Conservation (phyloP, 2,329 filamentous ascomycete species). For the Xylaria sp. region DNA sequence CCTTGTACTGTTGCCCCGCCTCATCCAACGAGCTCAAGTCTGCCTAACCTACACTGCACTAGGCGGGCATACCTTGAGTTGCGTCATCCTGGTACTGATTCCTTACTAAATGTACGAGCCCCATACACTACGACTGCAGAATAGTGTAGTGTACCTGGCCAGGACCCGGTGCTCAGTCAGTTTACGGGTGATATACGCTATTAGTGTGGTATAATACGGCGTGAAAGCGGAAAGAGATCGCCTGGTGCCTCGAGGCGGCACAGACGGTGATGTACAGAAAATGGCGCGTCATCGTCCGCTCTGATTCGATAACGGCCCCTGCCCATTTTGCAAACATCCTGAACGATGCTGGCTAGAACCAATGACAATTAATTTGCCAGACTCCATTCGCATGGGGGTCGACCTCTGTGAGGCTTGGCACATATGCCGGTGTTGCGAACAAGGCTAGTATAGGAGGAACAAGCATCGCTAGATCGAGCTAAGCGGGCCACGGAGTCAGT, state of each 20-base stretch:
- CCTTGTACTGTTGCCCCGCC: conserved; percentile 25
- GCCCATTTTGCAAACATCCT: conserved; percentile 26
- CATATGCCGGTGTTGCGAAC: conserved; percentile 35
- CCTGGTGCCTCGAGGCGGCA: conserved; percentile 43
- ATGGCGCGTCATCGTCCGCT: conserved; percentile 47
- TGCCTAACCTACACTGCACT: conserved; percentile 16
- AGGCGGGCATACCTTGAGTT: conserved; percentile 15
- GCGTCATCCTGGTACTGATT: conserved; percentile 26
- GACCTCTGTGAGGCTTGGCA: conserved; percentile 35
- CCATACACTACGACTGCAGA: not conserved
- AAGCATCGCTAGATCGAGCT: conserved; percentile 53
- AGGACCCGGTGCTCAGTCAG: conserved; percentile 6
- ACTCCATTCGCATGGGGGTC: conserved; percentile 35
- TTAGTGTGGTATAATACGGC: conserved; percentile 17
- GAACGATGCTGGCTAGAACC: conserved; percentile 30
- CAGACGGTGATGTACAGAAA: conserved; percentile 50
- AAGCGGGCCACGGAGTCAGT: conserved; percentile 49
- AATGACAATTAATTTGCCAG: conserved; percentile 40
- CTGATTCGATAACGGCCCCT: conserved; percentile 44
- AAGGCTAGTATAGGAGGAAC: conserved; percentile 34
- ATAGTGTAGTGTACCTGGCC: conserved; percentile 1
- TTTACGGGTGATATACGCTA: conserved; percentile 13
- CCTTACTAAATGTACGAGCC: conserved; percentile 22
- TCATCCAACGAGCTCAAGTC: conserved; percentile 19
- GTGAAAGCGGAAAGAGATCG: conserved; percentile 40